Percentiles rank a stretch among this genome's conserved stretches.
Conservation (phyloP, 257 asterid genomes). For the Fraxinus americana region DNA sequence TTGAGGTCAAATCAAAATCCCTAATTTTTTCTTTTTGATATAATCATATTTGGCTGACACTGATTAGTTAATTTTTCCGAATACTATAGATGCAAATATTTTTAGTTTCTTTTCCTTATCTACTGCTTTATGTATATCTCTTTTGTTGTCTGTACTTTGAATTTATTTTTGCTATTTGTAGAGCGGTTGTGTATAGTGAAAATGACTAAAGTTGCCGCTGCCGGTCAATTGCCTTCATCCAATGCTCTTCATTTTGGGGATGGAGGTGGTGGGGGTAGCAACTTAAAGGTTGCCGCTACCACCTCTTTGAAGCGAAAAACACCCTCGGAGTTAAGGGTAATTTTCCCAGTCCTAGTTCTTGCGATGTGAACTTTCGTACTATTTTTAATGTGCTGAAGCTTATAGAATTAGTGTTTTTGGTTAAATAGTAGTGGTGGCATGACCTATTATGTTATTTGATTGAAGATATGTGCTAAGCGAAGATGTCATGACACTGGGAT, state of each 20-base stretch:
- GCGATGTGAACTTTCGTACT: not conserved
- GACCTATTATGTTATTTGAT: not conserved
- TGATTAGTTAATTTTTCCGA: not conserved
- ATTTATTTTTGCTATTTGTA: not conserved
- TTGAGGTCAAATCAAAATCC: constrained; percentile 20
- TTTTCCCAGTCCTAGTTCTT: constrained; percentile 16
- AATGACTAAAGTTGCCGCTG: constrained; percentile 73
- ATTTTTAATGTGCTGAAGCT: not conserved
- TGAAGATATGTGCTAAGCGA: not conserved
- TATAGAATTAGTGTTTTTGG: not conserved
- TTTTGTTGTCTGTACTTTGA: not conserved
- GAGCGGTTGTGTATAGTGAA: constrained; percentile 26
- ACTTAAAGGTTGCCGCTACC: constrained; percentile 38
- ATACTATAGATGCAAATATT: not conserved
- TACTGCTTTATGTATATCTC: not conserved
- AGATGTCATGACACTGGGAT: not conserved
- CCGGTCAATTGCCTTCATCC: constrained; percentile 51
- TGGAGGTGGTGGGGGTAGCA: constrained; percentile 35
- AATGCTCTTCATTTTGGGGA: constrained; percentile 52
- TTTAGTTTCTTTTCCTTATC: not conserved
- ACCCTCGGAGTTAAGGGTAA: constrained; percentile 81
- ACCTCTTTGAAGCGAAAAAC: constrained; percentile 72
- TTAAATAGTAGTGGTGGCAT: constrained; percentile 1
- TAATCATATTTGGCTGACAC: not conserved
- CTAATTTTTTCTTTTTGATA: constrained; percentile 12